Conservation (phyloP, 2,329 filamentous ascomycete species). For the Pseudogymnoascus sp. region DNA sequence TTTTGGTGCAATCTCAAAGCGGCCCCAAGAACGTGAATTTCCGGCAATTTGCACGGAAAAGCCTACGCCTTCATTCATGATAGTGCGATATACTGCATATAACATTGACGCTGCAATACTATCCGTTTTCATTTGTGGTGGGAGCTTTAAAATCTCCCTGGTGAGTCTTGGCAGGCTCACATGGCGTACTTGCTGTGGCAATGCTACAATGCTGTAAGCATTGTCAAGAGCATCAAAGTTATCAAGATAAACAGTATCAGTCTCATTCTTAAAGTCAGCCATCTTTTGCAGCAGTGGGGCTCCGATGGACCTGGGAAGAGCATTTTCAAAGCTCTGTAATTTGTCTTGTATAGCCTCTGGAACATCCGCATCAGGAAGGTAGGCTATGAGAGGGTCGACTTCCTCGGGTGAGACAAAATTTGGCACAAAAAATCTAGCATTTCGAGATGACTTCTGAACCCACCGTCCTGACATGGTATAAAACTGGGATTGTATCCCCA, state of each 20-base stretch:
- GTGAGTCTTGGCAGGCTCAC: not conserved
- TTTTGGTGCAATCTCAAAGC: constrained; percentile 7
- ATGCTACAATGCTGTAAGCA: constrained; percentile 39
- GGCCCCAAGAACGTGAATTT: not conserved
- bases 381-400: constrained; percentile 36
- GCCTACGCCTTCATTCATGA: constrained; percentile 1
- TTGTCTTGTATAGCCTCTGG: constrained; percentile 29
- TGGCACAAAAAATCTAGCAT: constrained; percentile 37
- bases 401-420: constrained; percentile 35
- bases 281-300: constrained; percentile 37
- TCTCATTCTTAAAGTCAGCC: constrained; percentile 34
- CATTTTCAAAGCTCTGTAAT: constrained; percentile 31
- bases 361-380: constrained; percentile 35
- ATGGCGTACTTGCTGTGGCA: constrained; percentile 32
- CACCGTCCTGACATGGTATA: constrained; percentile 42
- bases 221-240: constrained; percentile 39
- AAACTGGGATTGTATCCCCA: constrained; percentile 36
- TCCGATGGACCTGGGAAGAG: constrained; percentile 38
- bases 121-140: not conserved
- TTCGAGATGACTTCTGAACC: constrained; percentile 30
- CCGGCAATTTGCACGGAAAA: not conserved
- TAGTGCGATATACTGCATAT: constrained; percentile 8
- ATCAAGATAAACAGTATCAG: constrained; percentile 39
- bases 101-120: not conserved
- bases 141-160: not conserved